Evolutionary conservation across 306 rosid species (phyloP), one percentile per base, ranked within the genome.

Genomic region (Prunus mongolica): DNA sequence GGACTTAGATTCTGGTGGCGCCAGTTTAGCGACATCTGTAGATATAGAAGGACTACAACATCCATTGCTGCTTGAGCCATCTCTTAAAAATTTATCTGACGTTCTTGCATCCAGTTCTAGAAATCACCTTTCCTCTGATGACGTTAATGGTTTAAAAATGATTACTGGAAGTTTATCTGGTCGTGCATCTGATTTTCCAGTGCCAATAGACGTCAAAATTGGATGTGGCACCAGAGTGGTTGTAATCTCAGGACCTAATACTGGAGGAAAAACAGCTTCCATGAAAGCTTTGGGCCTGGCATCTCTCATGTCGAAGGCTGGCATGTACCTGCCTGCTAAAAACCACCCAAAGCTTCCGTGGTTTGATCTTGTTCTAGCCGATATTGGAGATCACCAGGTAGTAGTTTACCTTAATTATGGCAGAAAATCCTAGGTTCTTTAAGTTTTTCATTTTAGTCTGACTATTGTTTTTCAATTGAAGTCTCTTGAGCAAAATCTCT

Each of bases 371-470:
- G 84, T 94, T 84, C 88, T 94, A 64, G 95, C 95, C 20, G 95
- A 92, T 87, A 90, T 94, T 65, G 98, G 98, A 82, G 98, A 94
- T 85, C 95, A 89, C 45, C 98, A 94, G 98, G 98, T 94, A 89
- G 73, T 80, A 65, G 73, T 68, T 82, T 76, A 80, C 75, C 71
- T 80, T 78, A 62, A 22, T 72, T 79, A 32, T 80, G 73, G 81
- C 69, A 65, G 73, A 74, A 65, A 73, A 65, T 74, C 77, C 28
- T 83, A 72, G 78, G 78, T 65, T 72, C 75, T 81, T 69, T 74
- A 54, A 72, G 75, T 81, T 83, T 77, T 83, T 74, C 70, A 69
- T 63, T 83, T 76, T 82, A 74, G 75, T 82, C 91, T 92, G 82
- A 91, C 83, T 66, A 28, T n/a, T 74, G 44, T 82, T 82, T 71